These are phyloP conservation scores for Claviceps quebecensis DNA, from an alignment of 2,329 filamentous ascomycete species.

Conservation along the genomic window DNA sequence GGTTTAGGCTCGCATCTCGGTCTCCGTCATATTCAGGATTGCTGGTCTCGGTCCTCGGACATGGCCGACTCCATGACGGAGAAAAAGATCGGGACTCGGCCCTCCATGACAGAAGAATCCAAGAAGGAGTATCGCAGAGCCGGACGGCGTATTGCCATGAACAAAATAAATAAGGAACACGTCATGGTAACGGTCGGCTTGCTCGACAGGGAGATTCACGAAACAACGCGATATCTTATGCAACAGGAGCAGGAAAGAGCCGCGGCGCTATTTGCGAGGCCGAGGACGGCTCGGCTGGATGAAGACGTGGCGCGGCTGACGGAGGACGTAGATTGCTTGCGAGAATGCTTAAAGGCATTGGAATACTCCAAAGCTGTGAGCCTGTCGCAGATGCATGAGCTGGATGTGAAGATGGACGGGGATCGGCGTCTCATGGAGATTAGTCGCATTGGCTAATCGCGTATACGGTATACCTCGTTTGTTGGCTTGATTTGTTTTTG, in stretches of 20 bases:
- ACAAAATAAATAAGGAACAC: not conserved
- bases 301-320: not conserved
- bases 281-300: constrained; percentile 2
- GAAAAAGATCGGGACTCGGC: not conserved
- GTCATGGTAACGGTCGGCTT: constrained; percentile 2
- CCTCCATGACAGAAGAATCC: constrained; percentile 1
- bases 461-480: not conserved
- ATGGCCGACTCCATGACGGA: not conserved
- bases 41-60: not conserved
- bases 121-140: not conserved
- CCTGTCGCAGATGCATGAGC: not conserved
- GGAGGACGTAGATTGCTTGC: constrained; percentile 1
- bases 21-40: not conserved
- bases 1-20: no score
- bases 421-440: not conserved
- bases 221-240: constrained; percentile 2
- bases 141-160: not conserved
- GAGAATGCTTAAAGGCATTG: not conserved
- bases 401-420: not conserved
- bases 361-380: not conserved
- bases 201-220: constrained; percentile 3
- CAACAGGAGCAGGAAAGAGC: constrained; percentile 2
- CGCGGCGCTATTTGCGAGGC: not conserved
- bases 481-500: not conserved
- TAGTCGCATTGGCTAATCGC: not conserved